These are phyloP conservation scores for Gossypioides kirkii DNA, from an alignment of 345 rosid genomes.

Conservation along the genomic window DNA sequence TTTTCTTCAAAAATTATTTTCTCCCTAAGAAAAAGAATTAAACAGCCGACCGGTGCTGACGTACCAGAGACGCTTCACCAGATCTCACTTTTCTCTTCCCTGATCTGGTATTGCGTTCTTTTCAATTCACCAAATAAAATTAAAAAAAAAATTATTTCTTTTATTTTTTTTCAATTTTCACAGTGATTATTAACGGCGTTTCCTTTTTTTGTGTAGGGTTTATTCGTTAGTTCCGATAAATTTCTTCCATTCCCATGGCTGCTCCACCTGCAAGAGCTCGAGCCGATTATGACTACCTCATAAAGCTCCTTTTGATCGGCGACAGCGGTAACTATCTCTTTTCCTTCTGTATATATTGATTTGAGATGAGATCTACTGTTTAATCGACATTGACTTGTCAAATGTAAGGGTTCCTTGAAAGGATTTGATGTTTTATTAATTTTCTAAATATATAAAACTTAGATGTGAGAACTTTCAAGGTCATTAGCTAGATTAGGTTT, in stretches of 20 bases:
- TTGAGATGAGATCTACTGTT: conserved; percentile 8
- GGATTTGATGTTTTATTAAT: neutral
- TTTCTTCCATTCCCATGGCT: conserved; percentile 36
- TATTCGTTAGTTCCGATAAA: conserved; percentile 2
- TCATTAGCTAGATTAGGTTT: neutral
- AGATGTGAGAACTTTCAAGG: neutral
- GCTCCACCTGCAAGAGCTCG: conserved; percentile 81
- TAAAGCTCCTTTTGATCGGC: conserved; percentile 68
- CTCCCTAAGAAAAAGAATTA: neutral
- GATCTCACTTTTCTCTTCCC: conserved; percentile 28
- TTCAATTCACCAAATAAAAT: neutral
- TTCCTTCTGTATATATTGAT: neutral
- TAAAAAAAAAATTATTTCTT: neutral
- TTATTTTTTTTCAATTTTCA: neutral
- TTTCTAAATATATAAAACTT: neutral
- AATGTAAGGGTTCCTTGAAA: neutral
- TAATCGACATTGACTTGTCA: neutral
- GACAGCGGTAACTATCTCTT: conserved; percentile 50
- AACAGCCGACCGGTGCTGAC: conserved; percentile 50
- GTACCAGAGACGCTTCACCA: conserved; percentile 27
- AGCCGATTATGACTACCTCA: conserved; percentile 74
- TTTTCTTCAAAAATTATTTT: neutral
- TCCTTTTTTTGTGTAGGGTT: conserved; percentile 6
- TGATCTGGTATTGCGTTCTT: conserved; percentile 34
- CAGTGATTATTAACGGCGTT: neutral